phyloP scores from a whole-genome alignment of 2,329 filamentous ascomycete genomes.

The Sporothrix globosa region DNA sequence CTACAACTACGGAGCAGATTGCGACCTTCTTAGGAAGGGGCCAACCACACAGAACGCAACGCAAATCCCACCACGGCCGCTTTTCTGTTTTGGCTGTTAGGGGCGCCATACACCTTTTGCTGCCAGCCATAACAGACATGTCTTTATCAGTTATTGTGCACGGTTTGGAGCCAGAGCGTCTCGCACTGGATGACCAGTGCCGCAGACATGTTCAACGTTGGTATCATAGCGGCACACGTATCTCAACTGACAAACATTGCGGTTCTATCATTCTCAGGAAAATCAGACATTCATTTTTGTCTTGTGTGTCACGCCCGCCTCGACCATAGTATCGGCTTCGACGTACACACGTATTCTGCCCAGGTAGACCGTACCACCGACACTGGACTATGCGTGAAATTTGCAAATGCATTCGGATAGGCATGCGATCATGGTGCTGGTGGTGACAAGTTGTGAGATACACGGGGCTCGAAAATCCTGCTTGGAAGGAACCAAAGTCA shows the following conservation, averaged over 20 bases:
- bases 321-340: not conserved
- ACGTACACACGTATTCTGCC: not conserved
- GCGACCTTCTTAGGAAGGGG: slow-evolving; percentile 2
- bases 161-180: not conserved
- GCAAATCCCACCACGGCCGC: slow-evolving; percentile 21
- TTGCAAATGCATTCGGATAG: not conserved
- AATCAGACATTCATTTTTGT: not conserved
- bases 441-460: not conserved
- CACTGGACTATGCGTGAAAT: not conserved
- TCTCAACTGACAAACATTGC: too few species aligned
- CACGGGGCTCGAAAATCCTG: not conserved
- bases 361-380: too few species aligned
- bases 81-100: slow-evolving; percentile 7
- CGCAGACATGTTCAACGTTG: not conserved
- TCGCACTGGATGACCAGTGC: not conserved
- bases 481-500: slow-evolving; percentile 5
- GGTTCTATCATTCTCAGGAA: not conserved
- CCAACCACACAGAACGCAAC: slow-evolving; percentile 25
- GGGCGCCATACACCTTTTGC: slow-evolving; percentile 11
- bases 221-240: not conserved
- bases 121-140: slow-evolving; percentile 10
- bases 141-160: not conserved
- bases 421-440: not conserved
- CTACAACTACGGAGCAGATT: slow-evolving; percentile 26
- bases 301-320: not conserved